A percentile compares a stretch with the other conserved stretches of the same genome.
These are phyloP conservation scores for Daedaleopsis sinensis DNA, from an alignment of 768 basidiomycete genomes.

Conservation along the genomic window DNA sequence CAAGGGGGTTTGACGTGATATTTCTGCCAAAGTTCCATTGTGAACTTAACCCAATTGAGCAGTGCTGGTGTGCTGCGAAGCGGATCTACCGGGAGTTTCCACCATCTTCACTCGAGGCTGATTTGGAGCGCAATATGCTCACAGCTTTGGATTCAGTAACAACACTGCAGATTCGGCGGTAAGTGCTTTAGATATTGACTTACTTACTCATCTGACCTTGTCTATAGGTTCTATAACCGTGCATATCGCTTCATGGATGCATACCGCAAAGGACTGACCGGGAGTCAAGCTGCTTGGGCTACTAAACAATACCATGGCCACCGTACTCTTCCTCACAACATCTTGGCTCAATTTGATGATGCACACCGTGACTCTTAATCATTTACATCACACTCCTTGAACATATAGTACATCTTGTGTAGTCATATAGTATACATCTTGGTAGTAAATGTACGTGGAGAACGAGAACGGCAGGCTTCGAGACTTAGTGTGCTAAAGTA, in stretches of 20 bases:
- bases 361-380: too few relatives aligned
- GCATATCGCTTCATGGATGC: slow-evolving; percentile 3
- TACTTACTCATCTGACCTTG: background rate
- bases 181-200: too few relatives aligned
- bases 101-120: slow-evolving; percentile 33
- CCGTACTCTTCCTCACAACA: background rate
- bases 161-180: slow-evolving; percentile 30
- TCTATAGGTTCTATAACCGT: background rate
- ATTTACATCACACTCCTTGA: too few relatives aligned
- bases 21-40: slow-evolving; percentile 47
- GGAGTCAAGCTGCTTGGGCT: slow-evolving; percentile 2
- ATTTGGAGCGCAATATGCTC: background rate
- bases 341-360: background rate
- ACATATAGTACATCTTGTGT: too few relatives aligned
- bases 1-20: too few relatives aligned
- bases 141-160: slow-evolving; percentile 30
- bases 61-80: slow-evolving; percentile 35
- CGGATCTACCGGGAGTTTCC: slow-evolving; percentile 30
- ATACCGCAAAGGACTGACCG: background rate
- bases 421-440: too few relatives aligned
- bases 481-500: too few relatives aligned
- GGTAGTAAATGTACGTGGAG: too few relatives aligned
- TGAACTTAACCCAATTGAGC: slow-evolving; percentile 43
- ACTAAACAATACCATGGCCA: slow-evolving; percentile 7
- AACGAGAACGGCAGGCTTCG: too few relatives aligned